These are phyloP conservation scores for Noccaea bulbosa DNA, from an alignment of 345 rosid species.

Conservation along the genomic window DNA sequence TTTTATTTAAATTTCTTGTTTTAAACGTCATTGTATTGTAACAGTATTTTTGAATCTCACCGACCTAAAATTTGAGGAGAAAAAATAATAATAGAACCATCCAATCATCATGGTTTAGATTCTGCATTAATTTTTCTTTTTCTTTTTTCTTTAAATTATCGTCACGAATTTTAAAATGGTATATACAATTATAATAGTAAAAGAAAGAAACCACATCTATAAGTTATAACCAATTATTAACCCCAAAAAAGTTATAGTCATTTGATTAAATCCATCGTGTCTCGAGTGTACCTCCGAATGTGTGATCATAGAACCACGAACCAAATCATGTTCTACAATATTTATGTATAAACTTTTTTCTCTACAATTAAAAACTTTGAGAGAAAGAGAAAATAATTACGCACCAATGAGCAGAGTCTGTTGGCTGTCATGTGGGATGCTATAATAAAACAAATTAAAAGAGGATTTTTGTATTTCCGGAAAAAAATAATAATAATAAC, in stretches of 20 bases:
- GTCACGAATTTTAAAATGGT: not conserved
- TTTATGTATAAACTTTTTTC: slow-evolving; percentile 11
- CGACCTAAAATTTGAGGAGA: slow-evolving; percentile 19
- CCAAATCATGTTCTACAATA: slow-evolving; percentile 43
- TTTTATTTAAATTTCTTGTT: not conserved
- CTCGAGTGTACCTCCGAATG: slow-evolving; percentile 40
- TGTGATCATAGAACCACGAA: slow-evolving; percentile 46
- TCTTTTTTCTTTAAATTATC: slow-evolving; percentile 30
- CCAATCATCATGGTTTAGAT: slow-evolving; percentile 27
- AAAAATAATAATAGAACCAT: not conserved
- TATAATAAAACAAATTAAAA: slow-evolving; percentile 20
- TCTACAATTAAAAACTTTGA: slow-evolving; percentile 13
- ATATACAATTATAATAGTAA: slow-evolving; percentile 1
- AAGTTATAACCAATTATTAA: slow-evolving; percentile 37
- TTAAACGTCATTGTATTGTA: not conserved
- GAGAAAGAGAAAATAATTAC: slow-evolving; percentile 38
- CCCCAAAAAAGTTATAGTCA: not conserved
- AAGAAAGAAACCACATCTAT: slow-evolving; percentile 32
- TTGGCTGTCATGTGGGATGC: slow-evolving; percentile 47
- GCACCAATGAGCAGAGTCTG: slow-evolving; percentile 39
- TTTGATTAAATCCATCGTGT: slow-evolving; percentile 36
- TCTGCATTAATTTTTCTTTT: slow-evolving; percentile 24
- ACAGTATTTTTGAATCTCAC: slow-evolving; percentile 29
- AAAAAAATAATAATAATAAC: not conserved
- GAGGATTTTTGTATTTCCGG: not conserved